These are phyloP conservation scores for Geranomyces variabilis DNA, from an alignment of 192 early-diverging fungal genomes.

Conservation along the genomic window DNA sequence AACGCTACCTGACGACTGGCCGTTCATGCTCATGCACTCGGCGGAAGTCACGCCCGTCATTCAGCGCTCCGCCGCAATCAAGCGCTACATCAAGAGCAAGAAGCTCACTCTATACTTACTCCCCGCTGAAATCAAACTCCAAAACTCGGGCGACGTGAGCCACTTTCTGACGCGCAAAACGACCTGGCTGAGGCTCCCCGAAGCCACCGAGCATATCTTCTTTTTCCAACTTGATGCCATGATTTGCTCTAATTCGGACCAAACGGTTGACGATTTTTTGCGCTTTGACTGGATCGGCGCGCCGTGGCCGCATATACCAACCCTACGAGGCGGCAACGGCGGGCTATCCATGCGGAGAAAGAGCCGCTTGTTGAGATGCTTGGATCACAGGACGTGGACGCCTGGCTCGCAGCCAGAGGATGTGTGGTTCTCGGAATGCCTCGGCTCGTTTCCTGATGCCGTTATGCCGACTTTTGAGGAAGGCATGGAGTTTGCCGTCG, in stretches of 20 bases:
- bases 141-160: background rate
- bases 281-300: constrained; percentile 28
- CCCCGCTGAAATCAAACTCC: constrained; percentile 1
- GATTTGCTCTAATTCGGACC: constrained; percentile 20
- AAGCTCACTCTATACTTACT: background rate
- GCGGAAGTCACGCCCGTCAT: background rate
- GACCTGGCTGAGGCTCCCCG: constrained; percentile 12
- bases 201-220: constrained; percentile 18
- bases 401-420: constrained; percentile 14
- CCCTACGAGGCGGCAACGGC: constrained; percentile 23
- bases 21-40: constrained; percentile 16
- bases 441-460: constrained; percentile 17
- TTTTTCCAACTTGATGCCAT: constrained; percentile 29
- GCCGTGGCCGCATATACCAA: constrained; percentile 17
- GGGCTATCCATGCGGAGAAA: constrained; percentile 23
- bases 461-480: constrained; percentile 28
- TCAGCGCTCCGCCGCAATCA: background rate
- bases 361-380: constrained; percentile 20
- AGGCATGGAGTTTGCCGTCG: constrained; percentile 11
- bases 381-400: constrained; percentile 8
- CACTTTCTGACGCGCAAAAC: constrained; percentile 10
- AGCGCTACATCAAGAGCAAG: constrained; percentile 17
- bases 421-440: constrained; percentile 17
- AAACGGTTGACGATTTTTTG: constrained; percentile 16
- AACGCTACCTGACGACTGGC: constrained; percentile 27